Evolutionary conservation across 441 rosid species (phyloP), one percentile per base, ranked within the genome.

Genomic region (Theobroma grandiflorum): DNA sequence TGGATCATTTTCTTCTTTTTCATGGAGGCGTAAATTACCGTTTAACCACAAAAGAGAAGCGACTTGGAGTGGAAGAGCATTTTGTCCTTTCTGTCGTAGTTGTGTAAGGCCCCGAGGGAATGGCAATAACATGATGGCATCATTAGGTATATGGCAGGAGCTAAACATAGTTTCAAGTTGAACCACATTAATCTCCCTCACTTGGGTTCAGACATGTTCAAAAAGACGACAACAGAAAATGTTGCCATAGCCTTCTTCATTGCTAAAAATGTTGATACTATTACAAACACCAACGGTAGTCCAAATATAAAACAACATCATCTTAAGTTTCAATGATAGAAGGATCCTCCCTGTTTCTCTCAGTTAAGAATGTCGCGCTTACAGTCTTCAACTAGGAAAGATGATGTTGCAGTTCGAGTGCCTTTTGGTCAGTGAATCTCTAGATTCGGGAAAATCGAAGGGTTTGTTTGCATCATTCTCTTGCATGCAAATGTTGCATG

Each of bases 191-290:
- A 35, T 9, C 37, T 55, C 37, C 18, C 62, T 35, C 43, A 2
- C 38, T 35, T 50, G 9, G 20, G 63, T 15, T 26, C 12, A 63
- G 3, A 63, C 18, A 61, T 12, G 45, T 55, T 37, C 40, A 65
- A 62, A 79, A 18, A 26, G 42, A 83, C 80, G 87, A 81, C 84
- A 53, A 72, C 26, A 18, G 45, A 80, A 20, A 50, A 79, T 86
- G 87, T 81, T 78, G 80, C 72, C 81, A 70, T 62, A 52, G 63
- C 69, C 71, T 37, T 37, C 42, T 37, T 52, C 76, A 20, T 35
- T 10, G 37, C 11, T 37, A 3, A 64, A 20, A 2, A 64, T 64
- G 63, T 37, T 65, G 72, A 49, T 72, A 76, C 50, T 37, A 18
- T 35, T 53, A 45, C 62, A 35, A 76, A 26, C 14, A 52, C 58